A percentile compares a stretch with the other conserved stretches of the same genome.
phyloP scores from a whole-genome alignment of 345 rosid genomes.

The Psidium friedrichsthalianum region DNA sequence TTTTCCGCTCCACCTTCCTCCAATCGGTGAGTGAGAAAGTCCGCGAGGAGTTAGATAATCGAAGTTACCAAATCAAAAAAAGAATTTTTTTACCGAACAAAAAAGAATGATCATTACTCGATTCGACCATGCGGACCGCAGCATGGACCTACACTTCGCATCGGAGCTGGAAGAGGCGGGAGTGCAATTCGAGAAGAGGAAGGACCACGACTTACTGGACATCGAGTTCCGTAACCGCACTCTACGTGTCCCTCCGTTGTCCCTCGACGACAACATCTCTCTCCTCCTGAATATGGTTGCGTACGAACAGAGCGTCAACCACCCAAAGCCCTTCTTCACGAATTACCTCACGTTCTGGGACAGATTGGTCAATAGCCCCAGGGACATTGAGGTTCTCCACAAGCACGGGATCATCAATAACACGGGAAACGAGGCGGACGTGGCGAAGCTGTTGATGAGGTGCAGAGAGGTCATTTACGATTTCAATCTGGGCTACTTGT shows the following conservation, averaged over 20 bases:
- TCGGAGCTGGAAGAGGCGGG: background rate
- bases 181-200: background rate
- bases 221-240: background rate
- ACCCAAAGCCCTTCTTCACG: background rate
- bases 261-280: background rate
- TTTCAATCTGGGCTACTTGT: background rate
- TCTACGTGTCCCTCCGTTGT: slow-evolving; percentile 1
- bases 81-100: too few species aligned
- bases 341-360: slow-evolving; percentile 1
- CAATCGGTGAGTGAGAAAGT: background rate
- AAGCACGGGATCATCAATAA: slow-evolving; percentile 1
- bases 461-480: background rate
- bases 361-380: background rate
- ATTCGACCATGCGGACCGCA: too few species aligned
- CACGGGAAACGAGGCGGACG: background rate
- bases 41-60: too few species aligned
- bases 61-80: too few species aligned
- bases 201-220: background rate
- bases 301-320: background rate
- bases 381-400: background rate
- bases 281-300: slow-evolving; percentile 4
- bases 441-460: background rate
- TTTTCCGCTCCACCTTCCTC: slow-evolving; percentile 5
- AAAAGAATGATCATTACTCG: too few species aligned
- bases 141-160: background rate